A percentile compares a stretch with the other conserved stretches of the same genome.
These are phyloP conservation scores for Yamadazyma diospyri DNA, from an alignment of 1,139 yeast genomes.

Conservation along the genomic window DNA sequence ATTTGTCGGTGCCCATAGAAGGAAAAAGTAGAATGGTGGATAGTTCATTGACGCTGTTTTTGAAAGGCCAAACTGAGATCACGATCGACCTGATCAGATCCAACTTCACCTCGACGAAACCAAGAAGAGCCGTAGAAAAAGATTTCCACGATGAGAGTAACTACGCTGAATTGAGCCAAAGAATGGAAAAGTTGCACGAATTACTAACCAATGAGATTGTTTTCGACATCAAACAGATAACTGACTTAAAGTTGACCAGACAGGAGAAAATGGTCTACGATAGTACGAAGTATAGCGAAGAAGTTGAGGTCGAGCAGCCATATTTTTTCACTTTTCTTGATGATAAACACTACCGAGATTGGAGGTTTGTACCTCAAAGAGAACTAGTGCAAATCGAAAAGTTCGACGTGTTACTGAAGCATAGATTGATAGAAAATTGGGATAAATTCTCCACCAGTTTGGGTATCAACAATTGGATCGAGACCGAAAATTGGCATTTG, in stretches of 20 bases:
- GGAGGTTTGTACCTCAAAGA: constrained; percentile 5
- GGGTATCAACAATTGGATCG: constrained; percentile 37
- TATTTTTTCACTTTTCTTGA: constrained; percentile 1
- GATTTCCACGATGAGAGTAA: constrained; percentile 1
- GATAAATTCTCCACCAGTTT: constrained; percentile 27
- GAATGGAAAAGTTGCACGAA: constrained; percentile 1
- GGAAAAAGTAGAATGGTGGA: constrained; percentile 19
- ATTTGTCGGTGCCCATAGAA: constrained; percentile 28
- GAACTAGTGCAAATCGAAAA: neutral
- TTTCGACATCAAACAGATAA: constrained; percentile 17
- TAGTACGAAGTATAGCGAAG: constrained; percentile 22
- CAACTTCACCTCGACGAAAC: neutral
- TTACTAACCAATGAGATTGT: constrained; percentile 17
- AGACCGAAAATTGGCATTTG: constrained; percentile 8
- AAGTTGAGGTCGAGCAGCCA: neutral
- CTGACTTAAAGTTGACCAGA: constrained; percentile 15
- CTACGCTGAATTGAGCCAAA: neutral
- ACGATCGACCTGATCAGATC: neutral
- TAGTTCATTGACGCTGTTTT: constrained; percentile 17
- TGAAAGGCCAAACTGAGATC: neutral
- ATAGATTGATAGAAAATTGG: constrained; percentile 31
- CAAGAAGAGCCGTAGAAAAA: neutral
- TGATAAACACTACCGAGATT: constrained; percentile 1
- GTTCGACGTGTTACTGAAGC: neutral
- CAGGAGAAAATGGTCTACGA: constrained; percentile 24